Percentiles rank a stretch among this genome's conserved stretches.
Conservation (phyloP, 495 filamentous ascomycete species). For the Xylaria intraflava region DNA sequence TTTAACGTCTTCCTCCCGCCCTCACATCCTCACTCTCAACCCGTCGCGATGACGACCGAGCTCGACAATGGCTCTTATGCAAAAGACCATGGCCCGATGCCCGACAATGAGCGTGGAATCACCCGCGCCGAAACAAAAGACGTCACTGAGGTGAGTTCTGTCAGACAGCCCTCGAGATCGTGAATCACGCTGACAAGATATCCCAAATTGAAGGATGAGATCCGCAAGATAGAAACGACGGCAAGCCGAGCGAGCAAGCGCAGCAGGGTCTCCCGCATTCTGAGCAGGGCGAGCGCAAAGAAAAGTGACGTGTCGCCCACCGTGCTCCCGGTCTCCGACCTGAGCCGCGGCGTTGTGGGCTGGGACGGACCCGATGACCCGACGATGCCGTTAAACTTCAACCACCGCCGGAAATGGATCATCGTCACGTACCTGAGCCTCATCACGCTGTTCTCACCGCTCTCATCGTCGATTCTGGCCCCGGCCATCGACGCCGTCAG, state of each 20-base stretch:
- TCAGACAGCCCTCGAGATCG: background rate
- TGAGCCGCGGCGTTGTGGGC: slow-evolving; percentile 44
- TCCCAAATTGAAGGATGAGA: slow-evolving; percentile 1
- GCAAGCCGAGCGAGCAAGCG: slow-evolving; percentile 4
- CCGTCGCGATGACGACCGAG: background rate
- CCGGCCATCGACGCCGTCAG: slow-evolving; percentile 51
- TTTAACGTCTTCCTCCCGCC: background rate
- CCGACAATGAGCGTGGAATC: slow-evolving; percentile 3
- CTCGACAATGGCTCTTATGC: background rate
- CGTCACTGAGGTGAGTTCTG: background rate
- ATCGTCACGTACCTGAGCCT: slow-evolving; percentile 47
- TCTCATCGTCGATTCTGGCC: slow-evolving; percentile 61
- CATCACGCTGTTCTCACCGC: slow-evolving; percentile 55
- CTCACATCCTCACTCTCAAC: background rate
- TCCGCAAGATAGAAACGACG: slow-evolving; percentile 3
- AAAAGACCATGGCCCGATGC: background rate
- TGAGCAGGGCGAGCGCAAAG: slow-evolving; percentile 5
- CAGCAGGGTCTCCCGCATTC: slow-evolving; percentile 1
- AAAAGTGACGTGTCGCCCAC: slow-evolving; percentile 16
- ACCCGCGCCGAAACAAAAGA: slow-evolving; percentile 2
- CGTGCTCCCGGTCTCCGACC: slow-evolving; percentile 35
- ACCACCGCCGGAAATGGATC: slow-evolving; percentile 56
- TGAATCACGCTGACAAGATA: background rate
- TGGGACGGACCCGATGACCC: slow-evolving; percentile 63
- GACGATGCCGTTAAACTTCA: slow-evolving; percentile 66